Evolutionary conservation across 1,284 basidiomycete species (phyloP), one percentile per base, ranked within the genome.

Genomic region (Papiliotrema fonsecae): DNA sequence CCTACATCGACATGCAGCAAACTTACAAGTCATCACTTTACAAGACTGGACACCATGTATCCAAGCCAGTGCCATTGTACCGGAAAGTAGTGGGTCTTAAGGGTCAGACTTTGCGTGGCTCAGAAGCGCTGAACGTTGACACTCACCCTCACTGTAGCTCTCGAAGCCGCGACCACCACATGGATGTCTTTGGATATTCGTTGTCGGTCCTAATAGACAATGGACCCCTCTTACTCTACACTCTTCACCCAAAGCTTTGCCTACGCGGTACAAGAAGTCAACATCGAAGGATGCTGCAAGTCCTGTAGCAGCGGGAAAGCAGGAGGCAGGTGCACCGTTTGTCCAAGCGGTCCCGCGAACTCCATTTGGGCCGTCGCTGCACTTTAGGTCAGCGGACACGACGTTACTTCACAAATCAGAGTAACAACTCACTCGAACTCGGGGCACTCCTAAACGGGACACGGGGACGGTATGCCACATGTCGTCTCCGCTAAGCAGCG

Each of bases 121-220:
- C 16, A 28, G 14, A 18, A 5, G 6, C 11, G 34, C 1, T 3
- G 16, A 24, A 9, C 25, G 18, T 22, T 22, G 6, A n/a, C 4
- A 38, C 49, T 46, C 30, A 56, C 52, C 52, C 30, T 61, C 56
- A 44, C 51, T 52, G 48, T 54, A 65, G 45, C 45, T 56, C 49
- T 63, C 68, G 50, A 70, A 70, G 1, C 65, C 85, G 51, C 86
- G 75, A 42, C 86, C 86, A 21, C 85, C 85, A 10, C 85, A 77
- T 3, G 86, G 86, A 54, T 77, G 82, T 21, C 87, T 78, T 66
- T 88, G 86, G 42, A 86, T 87, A 65, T 89, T 89, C 63, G 82
- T 84, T 0, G 87, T 88, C 0, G 87, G 87, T 0, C 82, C 87
- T 22, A 88, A 79, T 2, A 73, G 55, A 10, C 86, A 77, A 9